Evolutionary conservation across 2,329 filamentous ascomycete species (phyloP), one percentile per base, ranked within the genome.

Genomic region (Arthrinium puccinioides): DNA sequence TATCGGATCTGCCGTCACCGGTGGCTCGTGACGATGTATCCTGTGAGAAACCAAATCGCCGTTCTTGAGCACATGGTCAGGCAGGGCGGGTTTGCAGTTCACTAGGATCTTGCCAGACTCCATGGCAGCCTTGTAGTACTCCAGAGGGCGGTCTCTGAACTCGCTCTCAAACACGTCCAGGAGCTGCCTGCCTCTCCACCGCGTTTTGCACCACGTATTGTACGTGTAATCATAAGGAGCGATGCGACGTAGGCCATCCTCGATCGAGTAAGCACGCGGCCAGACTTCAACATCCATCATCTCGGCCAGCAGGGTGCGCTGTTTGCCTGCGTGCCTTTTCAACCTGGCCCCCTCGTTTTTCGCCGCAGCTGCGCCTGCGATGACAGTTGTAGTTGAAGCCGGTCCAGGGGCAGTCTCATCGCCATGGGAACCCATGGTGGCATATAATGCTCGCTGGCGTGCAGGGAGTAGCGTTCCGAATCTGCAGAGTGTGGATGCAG

Each of bases 21-120:
- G 92, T 2, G 92, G 92, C 61, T 98, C 92, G 59, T 98, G 92
- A 11, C 92, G 84, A 60, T 98, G 92, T 43, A 94, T 73, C 4
- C 88, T 96, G 61, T 98, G 92, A 9, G 86, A 90, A 38, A 98
- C 82, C 39, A 94, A 66, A 55, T 96, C 85, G 45, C 92, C 92
- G 54, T 98, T 97, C 53, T 82, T 82, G 36, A 97, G 70, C 27
- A 84, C 66, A 38, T 87, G 80, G 45, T 82, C 67, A 2, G 82
- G 76, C 1, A 76, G 71, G 4, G 86, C 79, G 15, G 62, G 63
- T 50, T 86, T 79, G 36, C 85, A 84, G 59, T 96, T 92, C 50
- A 97, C 74, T 21, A 76, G 73, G 33, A 98, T 87, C 42, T 76
- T 73, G 27, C 92, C 92, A 4, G 69, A 70, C 55, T 85, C 75